Percentiles rank a stretch among this genome's conserved stretches.
phyloP scores from a whole-genome alignment of 768 basidiomycete species.

The Fomitopsis serialis region DNA sequence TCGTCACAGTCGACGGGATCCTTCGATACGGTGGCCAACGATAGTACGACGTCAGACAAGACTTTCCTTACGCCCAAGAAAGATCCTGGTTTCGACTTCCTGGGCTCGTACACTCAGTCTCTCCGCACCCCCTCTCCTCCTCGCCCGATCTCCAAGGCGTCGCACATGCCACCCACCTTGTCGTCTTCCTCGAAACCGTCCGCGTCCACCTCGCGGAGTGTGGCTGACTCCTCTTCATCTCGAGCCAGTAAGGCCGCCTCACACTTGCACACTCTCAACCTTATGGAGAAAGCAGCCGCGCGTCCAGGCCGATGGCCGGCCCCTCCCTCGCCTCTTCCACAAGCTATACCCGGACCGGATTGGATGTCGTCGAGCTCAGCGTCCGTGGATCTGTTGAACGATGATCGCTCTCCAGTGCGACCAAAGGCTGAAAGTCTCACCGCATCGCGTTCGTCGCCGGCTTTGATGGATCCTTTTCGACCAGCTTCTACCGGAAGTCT shows the following conservation, averaged over 20 bases:
- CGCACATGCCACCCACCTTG: neutral
- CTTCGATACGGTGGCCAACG: constrained; percentile 6
- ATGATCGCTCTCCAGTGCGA: constrained; percentile 13
- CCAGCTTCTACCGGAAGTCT: neutral
- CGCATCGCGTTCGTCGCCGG: neutral
- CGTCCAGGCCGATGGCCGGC: constrained; percentile 39
- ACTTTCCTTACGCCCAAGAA: constrained; percentile 16
- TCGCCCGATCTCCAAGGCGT: constrained; percentile 16
- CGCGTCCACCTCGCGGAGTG: too few relatives aligned
- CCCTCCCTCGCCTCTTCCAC: constrained; percentile 42
- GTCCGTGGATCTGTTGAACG: constrained; percentile 25
- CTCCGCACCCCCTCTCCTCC: constrained; percentile 42
- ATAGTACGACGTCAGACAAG: constrained; percentile 16
- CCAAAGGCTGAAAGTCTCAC: neutral
- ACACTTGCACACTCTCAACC: constrained; percentile 51
- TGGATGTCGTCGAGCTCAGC: constrained; percentile 10
- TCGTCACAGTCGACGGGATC: constrained; percentile 5
- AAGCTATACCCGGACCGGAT: constrained; percentile 22
- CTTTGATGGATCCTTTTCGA: neutral
- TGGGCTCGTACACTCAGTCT: constrained; percentile 33
- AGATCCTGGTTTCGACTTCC: constrained; percentile 34
- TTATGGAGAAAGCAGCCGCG: constrained; percentile 53
- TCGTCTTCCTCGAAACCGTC: too few relatives aligned
- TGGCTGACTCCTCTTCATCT: neutral
- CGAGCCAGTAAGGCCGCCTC: constrained; percentile 30